Base-by-base conservation (phyloP, 805 yeast genomes). In the Martiniozyma abietophila region DNA sequence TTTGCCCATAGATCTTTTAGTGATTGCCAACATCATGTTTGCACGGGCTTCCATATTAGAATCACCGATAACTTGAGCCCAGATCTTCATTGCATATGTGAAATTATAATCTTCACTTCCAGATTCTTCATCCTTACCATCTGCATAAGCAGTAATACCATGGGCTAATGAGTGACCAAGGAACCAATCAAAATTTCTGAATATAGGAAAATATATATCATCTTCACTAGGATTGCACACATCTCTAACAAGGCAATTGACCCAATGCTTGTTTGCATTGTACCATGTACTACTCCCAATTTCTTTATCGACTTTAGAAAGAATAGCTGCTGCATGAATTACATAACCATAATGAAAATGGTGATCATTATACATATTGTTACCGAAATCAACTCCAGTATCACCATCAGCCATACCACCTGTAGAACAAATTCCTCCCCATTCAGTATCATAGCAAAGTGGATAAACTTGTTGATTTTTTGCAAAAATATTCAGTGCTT, bases 91-190 rank as follows among this genome's bases (percentile, higher is more conserved):
- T 2, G 79, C 85, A 50, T 76, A 77, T 3, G 73, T 67, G 35
- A 79, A 75, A 49, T 80, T 80, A 42, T 78, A 78, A 52, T 80
- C 88, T 51, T 80, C 88, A 9, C 82, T 74, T 15, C 76, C 69
- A 0, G 82, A 74, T 54, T 80, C 88, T 52, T 80, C 76, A 53
- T 80, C 82, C 45, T 76, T 76, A 19, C 89, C 88, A 54, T 80
- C 88, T 6, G 81, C 82, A 41, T 76, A 66, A 22, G 72, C 67
- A 46, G 71, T 76, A 14, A 80, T 62, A 3, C 89, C 88, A 48
- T 76, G 76, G 1, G 88, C 89, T 73, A 80, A 79, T 0, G 86
- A 77, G 50, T 80, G 88, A 1, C 89, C 89, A 47, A 70, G 70
- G 50, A 59, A 80, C 83, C 83, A 80, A 50, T 78, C 84, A 56